A percentile compares a stretch with the other conserved stretches of the same genome.
Conservation (phyloP, 176 grass and related monocot species). For the Puccinellia tenuiflora region DNA sequence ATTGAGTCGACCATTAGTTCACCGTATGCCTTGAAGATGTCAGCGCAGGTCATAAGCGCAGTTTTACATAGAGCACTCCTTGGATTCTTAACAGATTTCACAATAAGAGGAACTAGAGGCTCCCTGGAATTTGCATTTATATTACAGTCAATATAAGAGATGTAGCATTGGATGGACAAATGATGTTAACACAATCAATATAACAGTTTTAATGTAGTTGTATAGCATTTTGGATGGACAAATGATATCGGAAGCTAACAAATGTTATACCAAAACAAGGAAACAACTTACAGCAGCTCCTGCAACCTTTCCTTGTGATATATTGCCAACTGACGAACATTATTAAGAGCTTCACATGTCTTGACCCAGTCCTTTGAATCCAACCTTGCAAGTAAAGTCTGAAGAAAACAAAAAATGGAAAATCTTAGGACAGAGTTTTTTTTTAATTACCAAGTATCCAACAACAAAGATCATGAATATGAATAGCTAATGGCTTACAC, state of each 20-base stretch:
- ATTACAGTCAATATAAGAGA: neutral
- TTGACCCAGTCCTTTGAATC: slow-evolving; percentile 92
- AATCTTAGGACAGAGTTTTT: neutral
- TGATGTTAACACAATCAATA: neutral
- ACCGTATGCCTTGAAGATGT: slow-evolving; percentile 84
- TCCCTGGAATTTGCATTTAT: slow-evolving; percentile 39
- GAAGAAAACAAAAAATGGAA: neutral
- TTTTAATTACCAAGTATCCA: neutral
- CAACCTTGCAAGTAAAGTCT: slow-evolving; percentile 80
- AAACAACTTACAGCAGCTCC: slow-evolving; percentile 69
- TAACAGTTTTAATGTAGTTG: neutral
- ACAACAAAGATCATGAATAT: neutral
- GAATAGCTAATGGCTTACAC: slow-evolving; percentile 34
- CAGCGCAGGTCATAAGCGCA: slow-evolving; percentile 84
- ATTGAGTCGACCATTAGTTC: slow-evolving; percentile 70
- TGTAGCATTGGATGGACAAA: neutral
- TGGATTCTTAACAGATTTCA: slow-evolving; percentile 93
- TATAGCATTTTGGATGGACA: neutral
- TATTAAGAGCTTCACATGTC: slow-evolving; percentile 93
- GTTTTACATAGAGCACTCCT: slow-evolving; percentile 99
- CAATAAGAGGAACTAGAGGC: slow-evolving; percentile 68
- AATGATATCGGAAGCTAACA: neutral
- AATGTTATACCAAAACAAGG: neutral
- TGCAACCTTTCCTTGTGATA: slow-evolving; percentile 78
- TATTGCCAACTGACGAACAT: slow-evolving; percentile 78